phyloP scores from a whole-genome alignment of 108 stramenopile species.

The Conticribra weissflogii region DNA sequence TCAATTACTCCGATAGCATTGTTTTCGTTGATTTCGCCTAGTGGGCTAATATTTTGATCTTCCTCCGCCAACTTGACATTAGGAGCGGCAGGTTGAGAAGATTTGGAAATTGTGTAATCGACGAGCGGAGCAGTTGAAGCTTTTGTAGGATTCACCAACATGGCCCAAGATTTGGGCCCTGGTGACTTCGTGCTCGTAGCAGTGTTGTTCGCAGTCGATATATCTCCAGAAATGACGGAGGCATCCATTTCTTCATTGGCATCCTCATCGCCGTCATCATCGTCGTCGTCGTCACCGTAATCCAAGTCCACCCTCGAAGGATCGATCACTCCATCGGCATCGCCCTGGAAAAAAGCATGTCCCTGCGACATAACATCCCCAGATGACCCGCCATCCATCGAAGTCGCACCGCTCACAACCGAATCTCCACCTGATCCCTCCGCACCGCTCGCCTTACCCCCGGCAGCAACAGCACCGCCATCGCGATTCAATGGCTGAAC shows the following conservation, averaged over 20 bases:
- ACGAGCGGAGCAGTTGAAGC: slow-evolving; percentile 16
- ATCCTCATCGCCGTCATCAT: slow-evolving; percentile 36
- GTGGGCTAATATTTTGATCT: too few species aligned
- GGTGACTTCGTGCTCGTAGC: background rate
- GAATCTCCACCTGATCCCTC: background rate
- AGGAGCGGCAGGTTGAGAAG: background rate
- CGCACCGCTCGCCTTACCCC: background rate
- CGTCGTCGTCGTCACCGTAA: slow-evolving; percentile 56
- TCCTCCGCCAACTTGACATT: background rate
- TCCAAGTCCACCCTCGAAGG: slow-evolving; percentile 47
- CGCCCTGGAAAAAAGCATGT: slow-evolving; percentile 34
- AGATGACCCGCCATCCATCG: background rate
- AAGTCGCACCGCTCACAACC: background rate
- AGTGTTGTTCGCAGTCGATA: slow-evolving; percentile 1
- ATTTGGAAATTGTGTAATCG: slow-evolving; percentile 8
- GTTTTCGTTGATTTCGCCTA: too few species aligned
- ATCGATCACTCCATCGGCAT: slow-evolving; percentile 50
- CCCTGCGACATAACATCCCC: background rate
- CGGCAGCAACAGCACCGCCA: slow-evolving; percentile 7
- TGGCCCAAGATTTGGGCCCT: slow-evolving; percentile 36
- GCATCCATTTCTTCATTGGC: slow-evolving; percentile 23
- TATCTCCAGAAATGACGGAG: background rate
- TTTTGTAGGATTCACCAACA: slow-evolving; percentile 12
- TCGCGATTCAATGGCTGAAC: slow-evolving; percentile 47
- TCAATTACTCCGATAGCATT: slow-evolving; percentile 11